Percentiles rank a stretch among this genome's conserved stretches.
Conservation (phyloP, 495 filamentous ascomycete genomes). For the Staphylotrichum tortipilum region DNA sequence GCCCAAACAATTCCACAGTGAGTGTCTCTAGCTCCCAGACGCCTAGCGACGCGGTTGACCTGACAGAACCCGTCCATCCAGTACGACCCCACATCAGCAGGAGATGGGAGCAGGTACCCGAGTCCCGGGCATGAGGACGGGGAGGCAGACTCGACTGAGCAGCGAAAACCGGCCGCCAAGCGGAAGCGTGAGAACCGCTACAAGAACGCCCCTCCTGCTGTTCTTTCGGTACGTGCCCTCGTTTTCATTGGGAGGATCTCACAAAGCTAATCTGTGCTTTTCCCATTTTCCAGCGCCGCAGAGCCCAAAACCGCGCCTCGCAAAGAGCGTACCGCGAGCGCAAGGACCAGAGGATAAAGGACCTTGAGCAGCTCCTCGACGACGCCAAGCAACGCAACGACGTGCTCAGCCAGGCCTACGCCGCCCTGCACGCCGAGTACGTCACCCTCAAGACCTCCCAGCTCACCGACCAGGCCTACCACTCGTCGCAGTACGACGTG, state of each 20-base stretch:
- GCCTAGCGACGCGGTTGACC: no score
- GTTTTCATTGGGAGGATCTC: no score
- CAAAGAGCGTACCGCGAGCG: constrained; percentile 78
- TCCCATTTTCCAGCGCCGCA: constrained; percentile 49
- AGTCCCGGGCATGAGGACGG: constrained; percentile 31
- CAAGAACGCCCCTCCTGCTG: constrained; percentile 41
- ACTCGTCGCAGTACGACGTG: constrained; percentile 2
- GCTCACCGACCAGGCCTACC: constrained; percentile 19
- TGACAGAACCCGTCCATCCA: no score
- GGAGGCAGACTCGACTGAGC: constrained; percentile 27
- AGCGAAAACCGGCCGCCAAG: constrained; percentile 33
- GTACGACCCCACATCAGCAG: constrained; percentile 28
- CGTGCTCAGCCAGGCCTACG: constrained; percentile 34
- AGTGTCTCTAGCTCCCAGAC: constrained; percentile 8
- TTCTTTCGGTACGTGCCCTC: constrained; percentile 39
- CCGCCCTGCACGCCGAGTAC: constrained; percentile 34
- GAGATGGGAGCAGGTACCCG: constrained; percentile 28
- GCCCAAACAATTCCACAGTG: constrained; percentile 34
- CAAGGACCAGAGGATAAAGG: constrained; percentile 74
- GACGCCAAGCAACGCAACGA: constrained; percentile 41
- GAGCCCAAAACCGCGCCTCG: constrained; percentile 51
- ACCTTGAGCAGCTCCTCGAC: constrained; percentile 68
- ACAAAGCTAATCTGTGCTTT: no score
- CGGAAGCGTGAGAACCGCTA: constrained; percentile 43
- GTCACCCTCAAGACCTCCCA: constrained; percentile 28